Evolutionary conservation across 805 yeast genomes (phyloP).

Genomic region (Pichia kluyveri): DNA sequence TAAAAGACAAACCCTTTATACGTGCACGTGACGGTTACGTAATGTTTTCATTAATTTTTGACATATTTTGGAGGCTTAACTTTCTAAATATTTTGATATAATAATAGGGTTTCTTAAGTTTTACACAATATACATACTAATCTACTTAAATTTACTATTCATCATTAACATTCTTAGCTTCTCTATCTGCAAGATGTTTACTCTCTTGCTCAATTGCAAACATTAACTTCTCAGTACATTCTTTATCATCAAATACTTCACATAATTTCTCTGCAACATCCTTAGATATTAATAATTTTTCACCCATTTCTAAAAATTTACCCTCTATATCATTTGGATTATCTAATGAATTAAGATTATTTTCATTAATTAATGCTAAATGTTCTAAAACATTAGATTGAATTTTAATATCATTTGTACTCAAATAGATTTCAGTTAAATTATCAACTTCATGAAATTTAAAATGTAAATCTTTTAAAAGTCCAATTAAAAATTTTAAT

Average conservation of each 20-base stretch:
- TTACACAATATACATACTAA: too few species aligned
- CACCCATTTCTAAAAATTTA: slow-evolving; percentile 14
- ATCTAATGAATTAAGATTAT: slow-evolving; percentile 21
- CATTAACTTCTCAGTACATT: slow-evolving; percentile 33
- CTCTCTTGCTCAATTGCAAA: slow-evolving; percentile 49
- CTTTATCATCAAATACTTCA: slow-evolving; percentile 35
- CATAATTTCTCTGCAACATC: slow-evolving; percentile 38
- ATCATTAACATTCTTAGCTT: too few species aligned
- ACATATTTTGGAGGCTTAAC: too few species aligned
- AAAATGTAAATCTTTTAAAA: slow-evolving; percentile 36
- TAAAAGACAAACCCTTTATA: too few species aligned
- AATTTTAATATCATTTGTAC: slow-evolving; percentile 15
- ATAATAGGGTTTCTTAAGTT: too few species aligned
- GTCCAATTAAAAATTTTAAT: slow-evolving; percentile 52
- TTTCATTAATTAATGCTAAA: slow-evolving; percentile 4
- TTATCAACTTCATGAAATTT: slow-evolving; percentile 23
- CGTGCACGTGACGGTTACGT: too few species aligned
- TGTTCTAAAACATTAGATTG: slow-evolving; percentile 14
- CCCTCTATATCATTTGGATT: background rate
- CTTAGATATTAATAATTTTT: slow-evolving; percentile 35
- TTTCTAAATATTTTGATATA: too few species aligned
- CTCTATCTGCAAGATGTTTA: too few species aligned
- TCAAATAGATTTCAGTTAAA: slow-evolving; percentile 23
- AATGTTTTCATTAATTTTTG: too few species aligned
- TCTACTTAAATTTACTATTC: too few species aligned